Evolutionary conservation across 2,329 filamentous ascomycete genomes (phyloP).

Genomic region (Rhexocercosporidium sp.): DNA sequence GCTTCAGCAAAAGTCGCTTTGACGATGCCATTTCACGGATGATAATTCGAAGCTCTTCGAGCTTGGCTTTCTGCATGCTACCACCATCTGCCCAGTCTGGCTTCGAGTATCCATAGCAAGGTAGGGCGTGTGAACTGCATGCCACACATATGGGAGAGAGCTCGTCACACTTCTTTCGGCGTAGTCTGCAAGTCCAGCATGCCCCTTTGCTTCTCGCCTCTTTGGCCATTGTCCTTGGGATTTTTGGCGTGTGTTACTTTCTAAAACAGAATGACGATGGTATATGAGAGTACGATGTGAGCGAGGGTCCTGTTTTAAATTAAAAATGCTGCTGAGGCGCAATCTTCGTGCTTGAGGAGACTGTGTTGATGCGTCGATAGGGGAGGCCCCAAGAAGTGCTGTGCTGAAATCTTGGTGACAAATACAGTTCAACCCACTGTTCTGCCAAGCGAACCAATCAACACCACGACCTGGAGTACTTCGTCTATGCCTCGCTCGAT

Average conservation of each 20-base stretch:
- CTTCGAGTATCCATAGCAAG: conserved; percentile 2
- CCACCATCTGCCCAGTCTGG: background rate
- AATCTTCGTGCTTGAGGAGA: background rate
- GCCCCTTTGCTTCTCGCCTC: conserved; percentile 11
- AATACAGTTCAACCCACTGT: background rate
- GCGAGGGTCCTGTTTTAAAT: no score
- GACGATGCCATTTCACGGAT: background rate
- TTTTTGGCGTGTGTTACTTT: no score
- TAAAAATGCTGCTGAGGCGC: no score
- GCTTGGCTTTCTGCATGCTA: background rate
- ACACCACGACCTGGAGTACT: background rate
- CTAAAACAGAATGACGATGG: no score
- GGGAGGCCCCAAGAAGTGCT: no score
- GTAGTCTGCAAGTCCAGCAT: conserved; percentile 7
- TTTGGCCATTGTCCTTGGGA: background rate
- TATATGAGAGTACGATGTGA: no score
- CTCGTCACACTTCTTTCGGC: conserved; percentile 6
- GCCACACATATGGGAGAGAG: background rate
- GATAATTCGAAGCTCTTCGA: background rate
- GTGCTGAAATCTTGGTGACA: background rate
- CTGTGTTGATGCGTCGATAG: background rate
- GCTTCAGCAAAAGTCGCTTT: background rate
- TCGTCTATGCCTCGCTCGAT: no score
- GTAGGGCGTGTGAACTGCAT: background rate
- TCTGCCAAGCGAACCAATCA: conserved; percentile 1